Base-by-base conservation (phyloP, 768 basidiomycete genomes). In the Suillus bovinus region DNA sequence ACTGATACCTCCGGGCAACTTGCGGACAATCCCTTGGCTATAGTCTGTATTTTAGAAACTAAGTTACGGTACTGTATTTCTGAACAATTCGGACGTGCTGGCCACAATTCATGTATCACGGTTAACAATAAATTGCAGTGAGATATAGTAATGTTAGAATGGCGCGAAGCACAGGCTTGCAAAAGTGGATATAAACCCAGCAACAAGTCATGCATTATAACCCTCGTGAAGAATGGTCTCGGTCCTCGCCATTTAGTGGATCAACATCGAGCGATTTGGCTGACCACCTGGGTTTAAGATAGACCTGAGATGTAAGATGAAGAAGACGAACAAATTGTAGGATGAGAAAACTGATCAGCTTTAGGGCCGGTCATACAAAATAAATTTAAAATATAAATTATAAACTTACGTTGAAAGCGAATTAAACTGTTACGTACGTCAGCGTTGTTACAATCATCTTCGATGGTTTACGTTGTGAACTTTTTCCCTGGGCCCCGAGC, bases 201-300 rank as follows among this genome's bases (percentile, higher is more conserved):
- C 62, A 62, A 75, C 64, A 68, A 73, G 66, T 65, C 65, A 55
- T 81, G 89, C 89, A 92, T 91, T 91, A 89, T 85, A 84, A 84
- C 82, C 78, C 58, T 63, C 27, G 29, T 24, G 60, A 64, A 75
- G 75, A 77, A 71, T 74, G 16, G 39, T 91, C 85, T 91, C 73
- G 88, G 86, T 88, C 85, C 80, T 82, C 81, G 86, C 90, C 90
- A 92, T 93, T 91, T 86, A 80, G 88, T 80, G 73, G 72, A 76
- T 68, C 80, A 80, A 80, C 81, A 78, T 79, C 61, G 71, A 68
- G 67, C 60, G 61, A 55, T 66, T n/a, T 70, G 66, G 77, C 79
- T 76, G 81, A 76, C 81, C 82, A 78, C 87, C 86, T 89, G 88
- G 89, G 86, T 89, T 81, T 72, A 80, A 50, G 81, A 82, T 77